Conservation (phyloP, 345 rosid genomes). For the Euphorbia lathyris region DNA sequence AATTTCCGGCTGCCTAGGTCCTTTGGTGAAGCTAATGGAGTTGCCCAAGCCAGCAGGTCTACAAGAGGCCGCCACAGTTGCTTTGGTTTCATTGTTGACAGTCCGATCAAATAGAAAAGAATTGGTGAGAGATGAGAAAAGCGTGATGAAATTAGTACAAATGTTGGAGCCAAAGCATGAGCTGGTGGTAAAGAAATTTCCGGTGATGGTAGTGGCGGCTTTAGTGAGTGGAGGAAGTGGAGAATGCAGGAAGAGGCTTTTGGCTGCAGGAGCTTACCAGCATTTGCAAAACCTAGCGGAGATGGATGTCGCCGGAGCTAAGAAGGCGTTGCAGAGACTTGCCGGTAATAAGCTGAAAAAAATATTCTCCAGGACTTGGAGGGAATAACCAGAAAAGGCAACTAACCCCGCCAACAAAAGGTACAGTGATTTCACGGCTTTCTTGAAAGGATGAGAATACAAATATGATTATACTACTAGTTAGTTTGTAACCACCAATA, state of each 20-base stretch:
- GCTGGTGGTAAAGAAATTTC: conserved; percentile 48
- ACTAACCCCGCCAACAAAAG: conserved; percentile 42
- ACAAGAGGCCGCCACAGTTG: conserved; percentile 60
- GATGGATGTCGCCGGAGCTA: conserved; percentile 65
- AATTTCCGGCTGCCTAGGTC: conserved; percentile 45
- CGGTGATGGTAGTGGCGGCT: conserved; percentile 55
- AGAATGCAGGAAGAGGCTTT: conserved; percentile 48
- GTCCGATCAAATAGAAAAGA: conserved; percentile 67
- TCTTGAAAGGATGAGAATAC: conserved; percentile 19
- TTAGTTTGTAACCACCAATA: neutral
- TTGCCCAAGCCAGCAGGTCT: conserved; percentile 70
- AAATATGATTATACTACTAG: neutral
- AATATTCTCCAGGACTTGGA: conserved; percentile 64
- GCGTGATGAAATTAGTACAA: conserved; percentile 57
- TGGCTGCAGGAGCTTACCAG: conserved; percentile 55
- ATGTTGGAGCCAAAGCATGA: conserved; percentile 70
- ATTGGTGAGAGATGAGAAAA: conserved; percentile 62
- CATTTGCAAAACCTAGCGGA: conserved; percentile 54
- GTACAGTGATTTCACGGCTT: conserved; percentile 20
- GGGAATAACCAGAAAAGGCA: conserved; percentile 39
- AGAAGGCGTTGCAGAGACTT: conserved; percentile 59
- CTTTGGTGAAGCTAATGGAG: conserved; percentile 61
- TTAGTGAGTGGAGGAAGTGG: conserved; percentile 43
- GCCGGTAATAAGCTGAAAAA: conserved; percentile 54
- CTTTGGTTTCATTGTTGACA: conserved; percentile 46